These are phyloP conservation scores for Penicillium sp. DNA, from an alignment of 2,329 filamentous ascomycete species.

Conservation along the genomic window DNA sequence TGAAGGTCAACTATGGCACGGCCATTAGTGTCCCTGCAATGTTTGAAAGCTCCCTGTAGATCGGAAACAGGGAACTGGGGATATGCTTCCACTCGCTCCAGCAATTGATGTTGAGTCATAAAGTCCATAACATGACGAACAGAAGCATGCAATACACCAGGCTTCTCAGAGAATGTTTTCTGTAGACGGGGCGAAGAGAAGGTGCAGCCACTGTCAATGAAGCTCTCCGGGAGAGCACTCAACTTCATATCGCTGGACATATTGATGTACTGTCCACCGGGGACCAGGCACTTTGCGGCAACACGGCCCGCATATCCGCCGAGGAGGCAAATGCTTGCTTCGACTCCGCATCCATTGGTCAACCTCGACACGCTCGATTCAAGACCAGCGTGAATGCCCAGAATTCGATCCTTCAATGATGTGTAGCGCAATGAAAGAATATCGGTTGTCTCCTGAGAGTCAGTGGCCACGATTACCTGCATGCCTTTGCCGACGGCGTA, in stretches of 20 bases:
- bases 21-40: conserved; percentile 6
- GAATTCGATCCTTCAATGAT: conserved; percentile 5
- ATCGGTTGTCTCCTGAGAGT: conserved; percentile 6
- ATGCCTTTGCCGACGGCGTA: conserved; percentile 13
- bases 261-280: conserved; percentile 18
- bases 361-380: conserved; percentile 14
- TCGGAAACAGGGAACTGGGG: conserved; percentile 9
- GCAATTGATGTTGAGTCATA: conserved; percentile 13
- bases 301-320: conserved; percentile 12
- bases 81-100: conserved; percentile 11
- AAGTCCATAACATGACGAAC: conserved; percentile 12
- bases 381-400: conserved; percentile 9
- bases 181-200: conserved; percentile 16
- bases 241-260: conserved; percentile 17
- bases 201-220: conserved; percentile 16
- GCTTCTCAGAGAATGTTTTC: conserved; percentile 15
- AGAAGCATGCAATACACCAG: conserved; percentile 11
- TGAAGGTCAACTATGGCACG: conserved; percentile 13
- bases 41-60: conserved; percentile 8
- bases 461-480: conserved; percentile 14
- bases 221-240: conserved; percentile 16
- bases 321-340: conserved; percentile 14
- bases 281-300: conserved; percentile 11
- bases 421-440: conserved; percentile 11
- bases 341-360: conserved; percentile 16